A percentile compares a stretch with the other conserved stretches of the same genome.
phyloP scores from a whole-genome alignment of 257 asterid genomes.

The Jasminum sambac region DNA sequence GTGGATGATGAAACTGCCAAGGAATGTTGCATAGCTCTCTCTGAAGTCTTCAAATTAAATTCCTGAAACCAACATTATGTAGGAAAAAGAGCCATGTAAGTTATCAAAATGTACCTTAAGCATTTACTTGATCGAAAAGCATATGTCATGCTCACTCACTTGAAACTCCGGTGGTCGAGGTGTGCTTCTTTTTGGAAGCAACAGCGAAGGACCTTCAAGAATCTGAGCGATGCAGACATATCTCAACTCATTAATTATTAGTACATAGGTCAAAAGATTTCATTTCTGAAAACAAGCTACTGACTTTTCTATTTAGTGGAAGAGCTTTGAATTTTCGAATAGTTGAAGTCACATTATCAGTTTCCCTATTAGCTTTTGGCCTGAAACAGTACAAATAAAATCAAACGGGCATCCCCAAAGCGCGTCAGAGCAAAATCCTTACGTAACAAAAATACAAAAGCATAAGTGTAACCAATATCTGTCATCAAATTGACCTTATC shows the following conservation, averaged over 20 bases:
- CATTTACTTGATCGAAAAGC: background rate
- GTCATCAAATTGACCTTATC: slow-evolving; percentile 43
- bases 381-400: slow-evolving; percentile 41
- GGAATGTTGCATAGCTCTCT: slow-evolving; percentile 74
- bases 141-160: slow-evolving; percentile 41
- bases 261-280: background rate
- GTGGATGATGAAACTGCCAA: slow-evolving; percentile 42
- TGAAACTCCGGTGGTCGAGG: slow-evolving; percentile 71
- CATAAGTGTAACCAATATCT: slow-evolving; percentile 6
- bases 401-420: slow-evolving; percentile 16
- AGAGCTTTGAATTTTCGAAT: slow-evolving; percentile 79
- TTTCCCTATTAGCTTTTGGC: slow-evolving; percentile 51
- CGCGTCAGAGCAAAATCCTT: background rate
- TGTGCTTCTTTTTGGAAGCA: slow-evolving; percentile 72
- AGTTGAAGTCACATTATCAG: slow-evolving; percentile 44
- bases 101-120: background rate
- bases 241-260: slow-evolving; percentile 26
- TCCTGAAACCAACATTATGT: slow-evolving; percentile 54
- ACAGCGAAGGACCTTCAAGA: slow-evolving; percentile 67
- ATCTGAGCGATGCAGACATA: slow-evolving; percentile 50
- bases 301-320: slow-evolving; percentile 84
- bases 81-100: slow-evolving; percentile 21
- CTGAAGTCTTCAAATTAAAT: slow-evolving; percentile 81
- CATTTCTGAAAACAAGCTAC: slow-evolving; percentile 25
- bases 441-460: slow-evolving; percentile 13